Base-by-base conservation (phyloP, 2,329 filamentous ascomycete species). In the Nigrospora oryzae region DNA sequence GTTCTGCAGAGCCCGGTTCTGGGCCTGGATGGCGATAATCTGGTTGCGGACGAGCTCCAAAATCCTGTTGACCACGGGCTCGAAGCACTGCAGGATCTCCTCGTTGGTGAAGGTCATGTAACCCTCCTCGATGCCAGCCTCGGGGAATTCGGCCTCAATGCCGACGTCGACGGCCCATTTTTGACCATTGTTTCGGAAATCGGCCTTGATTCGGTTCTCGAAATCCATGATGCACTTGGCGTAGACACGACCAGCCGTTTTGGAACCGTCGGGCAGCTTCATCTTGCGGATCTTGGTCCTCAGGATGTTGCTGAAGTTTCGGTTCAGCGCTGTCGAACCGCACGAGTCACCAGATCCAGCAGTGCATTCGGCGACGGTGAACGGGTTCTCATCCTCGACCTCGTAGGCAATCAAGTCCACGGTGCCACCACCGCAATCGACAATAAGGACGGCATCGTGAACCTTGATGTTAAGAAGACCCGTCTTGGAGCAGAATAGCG, bases 141-240 rank as follows among this genome's bases (percentile, higher is more conserved):
- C 93, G 35, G 91, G 91, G 71, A 94, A 97, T 62, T 97, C 93
- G 37, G 91, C 89, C 73, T 98, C 93, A 58, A 98, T 97, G 61
- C 93, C 93, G 41, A 98, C 93, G 63, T 98, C 93, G 16, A 97
- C 90, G 38, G 93, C 93, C 93, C 93, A 97, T 67, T 97, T 97
- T 67, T 97, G 91, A 41, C 91, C 90, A 65, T 44, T 44, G 36
- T 39, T 39, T 7, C 42, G 42, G 42, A 44, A 44, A 13, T 38
- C 42, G 10, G 36, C 36, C 31, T 44, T 44, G 23, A 44, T 44
- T 6, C 36, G 23, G 31, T 44, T 44, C 17, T 44, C 42, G 13
- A 44, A 44, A 28, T 44, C 42, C 35, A 44, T 39, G 10, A 44
- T 44, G 14, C 36, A 38, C 28, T 44, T 44, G 42, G 36, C 36